These are phyloP conservation scores for Eragrostis curvula DNA, from an alignment of 176 grass and related monocot genomes.

Conservation along the genomic window DNA sequence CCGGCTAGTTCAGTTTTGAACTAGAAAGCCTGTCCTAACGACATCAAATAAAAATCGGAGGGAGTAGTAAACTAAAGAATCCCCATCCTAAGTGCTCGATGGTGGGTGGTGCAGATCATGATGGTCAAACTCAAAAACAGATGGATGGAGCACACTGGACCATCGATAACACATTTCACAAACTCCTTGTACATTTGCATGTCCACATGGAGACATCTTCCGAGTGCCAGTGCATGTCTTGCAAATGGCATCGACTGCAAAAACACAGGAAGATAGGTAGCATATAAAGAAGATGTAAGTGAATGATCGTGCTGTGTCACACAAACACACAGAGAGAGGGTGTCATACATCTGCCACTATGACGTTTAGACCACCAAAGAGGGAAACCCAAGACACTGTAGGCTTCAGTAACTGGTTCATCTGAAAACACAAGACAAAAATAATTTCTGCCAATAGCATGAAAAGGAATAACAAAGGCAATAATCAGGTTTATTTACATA, in stretches of 20 bases:
- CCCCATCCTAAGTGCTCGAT: no score
- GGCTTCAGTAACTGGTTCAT: conserved; percentile 22
- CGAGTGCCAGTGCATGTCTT: conserved; percentile 27
- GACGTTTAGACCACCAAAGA: no score
- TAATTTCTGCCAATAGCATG: background rate
- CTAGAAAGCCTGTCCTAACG: no score
- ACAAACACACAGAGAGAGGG: no score
- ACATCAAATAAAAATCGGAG: no score
- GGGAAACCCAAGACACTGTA: no score
- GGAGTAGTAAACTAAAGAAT: no score
- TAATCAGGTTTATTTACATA: background rate
- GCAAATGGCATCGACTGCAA: conserved; percentile 22
- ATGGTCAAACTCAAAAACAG: background rate
- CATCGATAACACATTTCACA: conserved; percentile 16
- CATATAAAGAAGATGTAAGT: background rate
- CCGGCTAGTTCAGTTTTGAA: no score
- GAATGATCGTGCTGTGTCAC: background rate
- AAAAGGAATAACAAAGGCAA: background rate
- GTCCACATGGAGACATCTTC: conserved; percentile 12
- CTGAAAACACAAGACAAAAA: conserved; percentile 9
- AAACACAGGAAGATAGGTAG: background rate
- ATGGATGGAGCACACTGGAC: conserved; percentile 1
- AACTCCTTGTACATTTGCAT: background rate
- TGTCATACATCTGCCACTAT: no score
- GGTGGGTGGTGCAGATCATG: no score